Base-by-base conservation (phyloP, 1,284 basidiomycete species). In the Veloboletus limbatus region DNA sequence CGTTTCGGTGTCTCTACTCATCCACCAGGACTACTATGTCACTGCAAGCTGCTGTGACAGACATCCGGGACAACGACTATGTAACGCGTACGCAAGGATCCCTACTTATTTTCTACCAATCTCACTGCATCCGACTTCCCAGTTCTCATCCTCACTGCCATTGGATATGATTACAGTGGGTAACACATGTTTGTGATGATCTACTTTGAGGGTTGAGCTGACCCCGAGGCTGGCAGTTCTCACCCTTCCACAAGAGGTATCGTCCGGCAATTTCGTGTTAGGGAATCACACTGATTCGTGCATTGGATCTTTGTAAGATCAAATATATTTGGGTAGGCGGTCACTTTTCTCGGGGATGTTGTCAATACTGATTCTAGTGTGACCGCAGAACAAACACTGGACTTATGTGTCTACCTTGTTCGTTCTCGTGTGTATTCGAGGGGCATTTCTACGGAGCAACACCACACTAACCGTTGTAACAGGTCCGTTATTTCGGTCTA, bases 401-500 rank as follows among this genome's bases (percentile, higher is more conserved):
- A 34, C 38, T 14, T 21, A 11, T 16, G 31, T 51, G 4, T 52
- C 49, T 8, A 38, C 16, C 13, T 21, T 51, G 11, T 52, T 51
- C 14, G 5, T 45, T 36, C 24, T 51, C 8, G 50, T 46, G 26
- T 3, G 41, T 32, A 35, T n/a, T 3, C 30, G 1, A 5, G 14
- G 14, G 3, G 1, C 6, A 14, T 18, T 26, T 7, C 25, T 25
- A 26, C n/a, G n/a, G n/a, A 10, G 4, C 2, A 7, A 14, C 3
- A 11, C 16, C 9, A 18, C 9, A 17, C 8, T 33, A 18, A 38
- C 33, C 14, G 8, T 20, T 3, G 4, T 14, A 10, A 7, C 18
- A 51, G 48, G 18, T 51, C 24, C 41, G 48, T 11, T 51, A 51
- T n/a, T 25, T 25, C 16, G 38, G 41, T n/a, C 40, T 40, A 22